Evolutionary conservation across 805 yeast genomes (phyloP).

Genomic region (Metschnikowia aberdeeniae): DNA sequence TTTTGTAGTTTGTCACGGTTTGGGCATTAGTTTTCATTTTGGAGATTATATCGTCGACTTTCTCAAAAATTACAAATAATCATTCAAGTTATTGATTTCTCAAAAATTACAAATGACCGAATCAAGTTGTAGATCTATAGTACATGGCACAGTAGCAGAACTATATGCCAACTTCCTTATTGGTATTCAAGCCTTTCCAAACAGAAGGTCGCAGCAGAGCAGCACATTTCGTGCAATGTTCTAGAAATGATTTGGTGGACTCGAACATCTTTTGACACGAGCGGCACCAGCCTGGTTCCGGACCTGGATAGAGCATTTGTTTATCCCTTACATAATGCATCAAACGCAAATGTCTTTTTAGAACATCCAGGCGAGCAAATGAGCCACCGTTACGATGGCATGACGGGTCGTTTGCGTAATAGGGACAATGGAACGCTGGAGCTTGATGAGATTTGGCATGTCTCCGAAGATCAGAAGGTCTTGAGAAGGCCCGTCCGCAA

Average conservation of each 20-base stretch:
- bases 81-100: no score
- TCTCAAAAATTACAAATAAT: no score
- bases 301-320: slow-evolving; percentile 23
- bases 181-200: slow-evolving; percentile 3
- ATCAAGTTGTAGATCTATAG: no score
- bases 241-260: slow-evolving; percentile 53
- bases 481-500: slow-evolving; percentile 67
- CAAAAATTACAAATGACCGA: no score
- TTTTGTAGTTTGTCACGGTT: no score
- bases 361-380: slow-evolving; percentile 68
- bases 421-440: slow-evolving; percentile 71
- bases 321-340: slow-evolving; percentile 61
- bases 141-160: no score
- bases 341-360: slow-evolving; percentile 65
- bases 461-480: slow-evolving; percentile 66
- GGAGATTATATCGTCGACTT: neutral
- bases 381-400: slow-evolving; percentile 78
- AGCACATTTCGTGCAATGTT: slow-evolving; percentile 65
- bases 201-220: slow-evolving; percentile 10
- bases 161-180: neutral
- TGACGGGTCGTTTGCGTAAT: slow-evolving; percentile 61
- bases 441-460: slow-evolving; percentile 63
- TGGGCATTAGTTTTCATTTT: no score
- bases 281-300: slow-evolving; percentile 65
- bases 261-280: slow-evolving; percentile 57